Conservation (phyloP, 768 basidiomycete species). For the Leucogyrophana mollusca region DNA sequence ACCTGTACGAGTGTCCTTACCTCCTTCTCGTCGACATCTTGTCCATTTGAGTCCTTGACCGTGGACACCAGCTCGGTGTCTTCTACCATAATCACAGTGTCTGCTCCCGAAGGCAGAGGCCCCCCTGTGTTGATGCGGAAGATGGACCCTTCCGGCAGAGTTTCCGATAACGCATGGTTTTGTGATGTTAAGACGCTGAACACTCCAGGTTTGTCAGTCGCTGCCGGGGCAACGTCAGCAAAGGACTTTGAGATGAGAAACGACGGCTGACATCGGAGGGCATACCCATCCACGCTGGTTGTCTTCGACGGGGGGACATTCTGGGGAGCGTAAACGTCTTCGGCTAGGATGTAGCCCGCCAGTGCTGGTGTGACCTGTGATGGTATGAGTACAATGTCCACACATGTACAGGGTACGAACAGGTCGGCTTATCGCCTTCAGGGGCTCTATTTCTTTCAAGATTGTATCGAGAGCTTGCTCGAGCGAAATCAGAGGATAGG, state of each 20-base stretch:
- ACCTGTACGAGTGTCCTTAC: constrained; percentile 68
- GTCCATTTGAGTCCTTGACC: constrained; percentile 32
- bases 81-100: constrained; percentile 91
- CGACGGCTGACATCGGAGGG: constrained; percentile 56
- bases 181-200: constrained; percentile 67
- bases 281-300: constrained; percentile 90
- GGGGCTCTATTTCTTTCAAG: constrained; percentile 41
- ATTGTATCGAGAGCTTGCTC: constrained; percentile 63
- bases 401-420: constrained; percentile 34
- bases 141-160: constrained; percentile 44
- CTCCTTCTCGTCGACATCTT: constrained; percentile 63
- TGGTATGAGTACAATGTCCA: not conserved
- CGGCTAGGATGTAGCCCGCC: constrained; percentile 70
- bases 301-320: constrained; percentile 65
- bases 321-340: constrained; percentile 65
- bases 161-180: constrained; percentile 29
- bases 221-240: constrained; percentile 32
- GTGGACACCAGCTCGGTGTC: constrained; percentile 77
- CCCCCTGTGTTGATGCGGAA: constrained; percentile 84
- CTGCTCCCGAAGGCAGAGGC: constrained; percentile 70
- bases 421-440: constrained; percentile 37
- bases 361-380: constrained; percentile 57
- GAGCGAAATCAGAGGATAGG: constrained; percentile 69
- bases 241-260: not conserved
- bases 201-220: constrained; percentile 58